A percentile compares a stretch with the other conserved stretches of the same genome.
Conservation (phyloP, 768 basidiomycete genomes). For the Agaricus blazei region DNA sequence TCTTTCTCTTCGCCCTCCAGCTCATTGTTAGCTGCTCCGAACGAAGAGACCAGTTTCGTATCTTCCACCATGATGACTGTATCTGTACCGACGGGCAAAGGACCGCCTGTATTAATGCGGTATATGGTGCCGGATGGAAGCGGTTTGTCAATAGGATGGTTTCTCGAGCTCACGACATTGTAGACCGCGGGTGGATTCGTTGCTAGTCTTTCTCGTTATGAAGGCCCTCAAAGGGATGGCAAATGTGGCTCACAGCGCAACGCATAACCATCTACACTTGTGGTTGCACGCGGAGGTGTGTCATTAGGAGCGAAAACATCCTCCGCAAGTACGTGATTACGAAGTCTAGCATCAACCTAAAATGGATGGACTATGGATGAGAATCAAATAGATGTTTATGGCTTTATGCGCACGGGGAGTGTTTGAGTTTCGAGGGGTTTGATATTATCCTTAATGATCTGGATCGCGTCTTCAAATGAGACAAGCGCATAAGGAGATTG, state of each 20-base stretch:
- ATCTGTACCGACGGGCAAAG: constrained; percentile 70
- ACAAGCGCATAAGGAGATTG: constrained; percentile 75
- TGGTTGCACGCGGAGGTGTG: constrained; percentile 61
- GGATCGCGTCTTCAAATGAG: constrained; percentile 59
- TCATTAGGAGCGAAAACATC: constrained; percentile 62
- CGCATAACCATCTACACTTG: constrained; percentile 89
- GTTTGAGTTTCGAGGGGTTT: constrained; percentile 32
- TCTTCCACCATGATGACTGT: constrained; percentile 93
- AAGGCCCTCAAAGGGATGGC: neutral
- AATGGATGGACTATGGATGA: neutral
- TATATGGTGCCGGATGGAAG: constrained; percentile 52
- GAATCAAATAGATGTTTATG: neutral
- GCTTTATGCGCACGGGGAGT: constrained; percentile 33
- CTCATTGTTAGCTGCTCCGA: constrained; percentile 28
- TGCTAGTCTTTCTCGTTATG: constrained; percentile 32
- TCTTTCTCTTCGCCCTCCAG: constrained; percentile 59
- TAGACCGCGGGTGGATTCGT: constrained; percentile 62
- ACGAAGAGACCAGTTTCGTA: constrained; percentile 63
- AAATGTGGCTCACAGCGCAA: constrained; percentile 48
- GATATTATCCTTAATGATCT: constrained; percentile 46
- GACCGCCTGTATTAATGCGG: constrained; percentile 84
- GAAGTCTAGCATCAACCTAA: constrained; percentile 56
- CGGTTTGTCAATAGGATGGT: constrained; percentile 39
- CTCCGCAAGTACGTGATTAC: constrained; percentile 70
- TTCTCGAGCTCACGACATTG: constrained; percentile 57